Base-by-base conservation (phyloP, 352 stramenopile genomes). In the Globisporangium cylindrosporum region DNA sequence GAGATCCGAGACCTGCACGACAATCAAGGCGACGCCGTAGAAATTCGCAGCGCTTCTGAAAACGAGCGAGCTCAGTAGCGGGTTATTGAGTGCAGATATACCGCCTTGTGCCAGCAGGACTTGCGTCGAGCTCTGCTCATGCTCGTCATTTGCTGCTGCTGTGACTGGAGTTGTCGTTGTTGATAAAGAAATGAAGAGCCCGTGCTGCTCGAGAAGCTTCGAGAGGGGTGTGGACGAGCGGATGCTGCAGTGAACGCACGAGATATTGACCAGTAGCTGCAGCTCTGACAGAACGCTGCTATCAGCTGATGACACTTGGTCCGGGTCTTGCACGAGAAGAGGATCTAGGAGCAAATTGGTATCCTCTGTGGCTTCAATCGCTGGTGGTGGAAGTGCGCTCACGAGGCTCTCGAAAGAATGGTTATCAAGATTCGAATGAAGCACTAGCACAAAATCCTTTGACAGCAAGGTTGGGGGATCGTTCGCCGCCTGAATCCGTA, bases 1-100 rank as follows among this genome's bases (percentile, higher is more conserved):
- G 41, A 84, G 67, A 51, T 82, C 78, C 1, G 72, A 79, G 63
- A 84, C 59, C n/a, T 72, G 56, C 10, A 90, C 48, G 29, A 88
- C 25, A 48, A 89, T 69, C 43, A 84, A 68, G 3, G 69, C 75
- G 43, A 73, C 20, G 29, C 78, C 77, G 22, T 79, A 64, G 41
- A 83, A 82, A 14, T 78, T 69, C 3, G 29, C 4, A 8, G 48
- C 62, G 32, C 78, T 59, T 24, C 32, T 66, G 59, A 90, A 88
- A 41, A 76, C 51, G 1, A 90, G 72, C 7, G 72, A 67, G 48
- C 62, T 62, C 62, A 91, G 64, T 43, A 89, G 25, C 12, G 57
- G 70, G 24, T 54, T 49, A 43, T 88, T 89, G 5, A 88, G 67
- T 6, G 74, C 65, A 22, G 36, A 24, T 8, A 79, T 54, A 10